Base-by-base conservation (phyloP, 306 rosid genomes). In the Cucurbita ficifolia region DNA sequence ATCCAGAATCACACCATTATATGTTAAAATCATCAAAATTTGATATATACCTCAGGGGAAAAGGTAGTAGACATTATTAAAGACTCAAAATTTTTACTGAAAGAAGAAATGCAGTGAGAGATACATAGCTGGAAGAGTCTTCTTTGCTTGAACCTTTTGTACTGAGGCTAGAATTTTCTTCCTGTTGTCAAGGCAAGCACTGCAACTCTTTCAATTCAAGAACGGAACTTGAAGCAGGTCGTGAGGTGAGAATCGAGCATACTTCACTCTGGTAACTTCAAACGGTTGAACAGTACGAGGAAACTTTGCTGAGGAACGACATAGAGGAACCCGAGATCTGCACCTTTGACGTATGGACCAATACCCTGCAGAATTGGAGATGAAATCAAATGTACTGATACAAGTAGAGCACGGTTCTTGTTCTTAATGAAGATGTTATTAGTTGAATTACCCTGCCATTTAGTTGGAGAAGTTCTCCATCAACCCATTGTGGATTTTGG, bases 381-480 rank as follows among this genome's bases (percentile, higher is more conserved):
- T 65, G 39, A 13, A 56, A 24, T 73, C 9, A 71, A 51, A 36
- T 52, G 29, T 36, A 35, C 19, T 18, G 76, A 42, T 29, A 21
- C 38, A 53, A 43, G 22, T 58, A 19, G 33, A 29, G 17, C 10
- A 4, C 39, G 50, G 48, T 38, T 56, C 73, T 10, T 29, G 7
- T 68, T 46, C 73, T 13, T 24, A 24, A 18, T 29, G 74, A 65
- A 70, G 12, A 79, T 19, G 40, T 55, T 51, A 48, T 40, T 75
- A 4, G 59, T 49, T 64, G 73, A n/a, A 64, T 79, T 85, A 95
- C 99, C 97, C 86, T 95, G 84, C 92, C 91, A 75, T 86, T 91
- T 78, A 95, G 89, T 79, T 91, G 97, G 75, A 95, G 96, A 76
- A 95, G 85, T 83, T 95, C 99, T 75, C 99, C 99, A 8, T 95